Evolutionary conservation across 228 moss, liverwort and hornwort species (phyloP), one percentile per base, ranked within the genome.

Genomic region (Sphagnum fallax): DNA sequence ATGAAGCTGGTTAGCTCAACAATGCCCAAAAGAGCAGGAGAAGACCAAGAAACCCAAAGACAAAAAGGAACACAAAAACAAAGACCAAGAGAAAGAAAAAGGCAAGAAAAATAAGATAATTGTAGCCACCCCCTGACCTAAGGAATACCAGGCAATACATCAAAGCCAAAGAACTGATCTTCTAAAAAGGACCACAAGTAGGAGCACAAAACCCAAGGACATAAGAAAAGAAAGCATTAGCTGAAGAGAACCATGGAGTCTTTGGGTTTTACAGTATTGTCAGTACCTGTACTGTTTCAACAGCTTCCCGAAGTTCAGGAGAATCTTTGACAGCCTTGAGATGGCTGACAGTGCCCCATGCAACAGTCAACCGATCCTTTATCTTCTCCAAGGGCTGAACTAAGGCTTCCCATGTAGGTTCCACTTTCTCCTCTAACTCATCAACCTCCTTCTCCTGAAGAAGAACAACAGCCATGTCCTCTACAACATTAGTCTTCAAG

Each of bases 321-420:
- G 84, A 85, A 67, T 85, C 85, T 70, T 85, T 81, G 4, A 85
- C 85, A 69, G 81, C 85, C 67, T 85, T 85, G 5, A 85, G 81
- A 65, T 85, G 85, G 65, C 78, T 85, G 4, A 85, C 85, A 51
- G 85, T 78, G 52, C 85, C 85, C 85, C 85, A 85, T 15, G 81
- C 75, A 10, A 85, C 85, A n/a, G 81, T 78, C 61, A 85, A 63
- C n/a, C 74, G 78, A 68, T 85, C 85, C 53, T 78, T 81, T 48
- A 85, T 81, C 72, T 79, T 85, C 65, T 85, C 85, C 13, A 85
- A 50, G 8, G 85, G 85, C 70, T 85, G 81, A 18, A 85, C 81
- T 12, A 85, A 74, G 16, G 76, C 85, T 51, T 78, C 78, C 85
- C 85, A 85, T 18, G 78, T 76, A 52, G 85, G 85, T 66, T 79